Evolutionary conservation across 257 asterid species (phyloP).

Genomic region (Linderniella brevidens): DNA sequence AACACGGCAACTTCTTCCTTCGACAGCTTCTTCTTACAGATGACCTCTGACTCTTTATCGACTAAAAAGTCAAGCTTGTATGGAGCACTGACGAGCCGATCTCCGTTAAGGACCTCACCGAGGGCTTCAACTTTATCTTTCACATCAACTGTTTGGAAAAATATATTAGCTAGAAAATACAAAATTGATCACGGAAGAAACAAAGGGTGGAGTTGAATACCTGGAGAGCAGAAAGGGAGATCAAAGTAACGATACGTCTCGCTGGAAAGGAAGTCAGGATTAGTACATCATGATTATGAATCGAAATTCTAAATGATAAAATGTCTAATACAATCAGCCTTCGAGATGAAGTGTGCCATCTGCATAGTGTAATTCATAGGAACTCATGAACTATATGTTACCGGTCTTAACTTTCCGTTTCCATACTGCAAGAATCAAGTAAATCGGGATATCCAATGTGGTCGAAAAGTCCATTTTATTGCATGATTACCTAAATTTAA

Average conservation of each 20-base stretch:
- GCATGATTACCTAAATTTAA: too few species aligned
- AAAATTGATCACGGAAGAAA: not conserved
- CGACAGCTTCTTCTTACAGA: slow-evolving; percentile 38
- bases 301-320: not conserved
- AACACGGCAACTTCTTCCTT: slow-evolving; percentile 39
- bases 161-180: slow-evolving; percentile 5
- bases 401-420: not conserved
- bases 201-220: slow-evolving; percentile 13
- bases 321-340: not conserved
- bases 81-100: slow-evolving; percentile 57
- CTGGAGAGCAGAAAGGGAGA: slow-evolving; percentile 64
- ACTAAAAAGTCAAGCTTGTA: slow-evolving; percentile 52
- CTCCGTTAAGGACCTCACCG: slow-evolving; percentile 63
- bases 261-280: slow-evolving; percentile 16
- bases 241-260: slow-evolving; percentile 67
- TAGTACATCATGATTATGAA: not conserved
- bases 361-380: not conserved
- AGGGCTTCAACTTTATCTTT: slow-evolving; percentile 65
- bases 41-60: slow-evolving; percentile 36
- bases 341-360: not conserved
- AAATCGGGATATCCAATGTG: not conserved
- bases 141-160: slow-evolving; percentile 29
- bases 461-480: too few species aligned
- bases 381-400: not conserved
- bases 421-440: not conserved